A percentile compares a stretch with the other conserved stretches of the same genome.
Evolutionary conservation across 1,284 basidiomycete genomes (phyloP).

Genomic region (Rhodotorula sp.): DNA sequence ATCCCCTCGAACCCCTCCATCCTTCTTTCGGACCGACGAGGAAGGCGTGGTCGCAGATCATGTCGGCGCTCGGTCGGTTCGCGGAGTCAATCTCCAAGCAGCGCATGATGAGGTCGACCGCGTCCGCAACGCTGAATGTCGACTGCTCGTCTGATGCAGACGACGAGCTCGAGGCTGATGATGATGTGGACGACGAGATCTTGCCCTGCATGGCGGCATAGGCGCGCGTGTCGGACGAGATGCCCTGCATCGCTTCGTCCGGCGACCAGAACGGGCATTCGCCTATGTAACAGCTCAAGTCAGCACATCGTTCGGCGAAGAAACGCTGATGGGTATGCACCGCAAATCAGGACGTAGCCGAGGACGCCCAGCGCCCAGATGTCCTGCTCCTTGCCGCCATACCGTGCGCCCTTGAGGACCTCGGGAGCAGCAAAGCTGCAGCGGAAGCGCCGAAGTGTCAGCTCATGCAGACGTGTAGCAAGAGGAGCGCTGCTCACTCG

Average conservation of each 20-base stretch:
- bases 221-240: slow-evolving; percentile 58
- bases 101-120: slow-evolving; percentile 70
- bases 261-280: slow-evolving; percentile 67
- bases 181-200: slow-evolving; percentile 16
- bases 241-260: slow-evolving; percentile 73
- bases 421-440: slow-evolving; percentile 86
- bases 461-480: no score
- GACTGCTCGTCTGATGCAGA: slow-evolving; percentile 1
- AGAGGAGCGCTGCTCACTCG: slow-evolving; percentile 34
- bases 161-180: slow-evolving; percentile 19
- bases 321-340: slow-evolving; percentile 56
- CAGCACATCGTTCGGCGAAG: background rate
- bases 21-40: slow-evolving; percentile 59
- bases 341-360: slow-evolving; percentile 89
- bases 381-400: slow-evolving; percentile 94
- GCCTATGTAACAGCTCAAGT: slow-evolving; percentile 7
- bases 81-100: slow-evolving; percentile 71
- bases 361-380: slow-evolving; percentile 99
- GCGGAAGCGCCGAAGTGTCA: background rate
- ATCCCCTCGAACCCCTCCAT: slow-evolving; percentile 48
- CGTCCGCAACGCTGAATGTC: slow-evolving; percentile 60
- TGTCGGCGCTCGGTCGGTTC: slow-evolving; percentile 75
- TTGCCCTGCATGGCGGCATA: slow-evolving; percentile 60
- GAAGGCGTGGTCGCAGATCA: slow-evolving; percentile 72
- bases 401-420: slow-evolving; percentile 89